A percentile compares a stretch with the other conserved stretches of the same genome.
Evolutionary conservation across 179 eudicot genomes (phyloP).

Genomic region (Silene noctiflora): DNA sequence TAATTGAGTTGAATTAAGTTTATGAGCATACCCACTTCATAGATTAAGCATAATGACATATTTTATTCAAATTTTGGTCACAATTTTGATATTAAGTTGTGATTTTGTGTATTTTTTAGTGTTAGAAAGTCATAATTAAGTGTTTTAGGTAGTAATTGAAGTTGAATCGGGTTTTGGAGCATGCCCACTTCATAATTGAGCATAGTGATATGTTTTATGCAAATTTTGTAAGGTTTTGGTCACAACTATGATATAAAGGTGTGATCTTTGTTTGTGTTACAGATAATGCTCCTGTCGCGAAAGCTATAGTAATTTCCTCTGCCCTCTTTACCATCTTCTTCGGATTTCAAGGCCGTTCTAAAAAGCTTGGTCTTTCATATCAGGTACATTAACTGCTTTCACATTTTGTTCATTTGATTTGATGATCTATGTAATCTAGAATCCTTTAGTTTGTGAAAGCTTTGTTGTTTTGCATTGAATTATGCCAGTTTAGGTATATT

Average conservation of each 20-base stretch:
- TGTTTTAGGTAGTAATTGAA: not conserved
- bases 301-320: constrained; percentile 59
- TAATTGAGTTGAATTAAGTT: constrained; percentile 1
- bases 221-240: not conserved
- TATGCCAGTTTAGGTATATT: not conserved
- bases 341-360: constrained; percentile 72
- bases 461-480: not conserved
- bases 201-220: not conserved
- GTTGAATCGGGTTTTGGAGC: not conserved
- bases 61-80: not conserved
- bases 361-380: constrained; percentile 67
- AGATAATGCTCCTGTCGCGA: constrained; percentile 93
- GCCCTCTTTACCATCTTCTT: constrained; percentile 71
- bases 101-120: not conserved
- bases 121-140: not conserved
- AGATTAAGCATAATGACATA: not conserved
- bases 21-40: not conserved
- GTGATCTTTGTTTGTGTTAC: constrained; percentile 18
- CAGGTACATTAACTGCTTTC: constrained; percentile 42
- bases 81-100: not conserved
- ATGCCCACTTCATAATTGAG: not conserved
- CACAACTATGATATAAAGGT: not conserved
- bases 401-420: too few species aligned
- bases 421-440: not conserved
- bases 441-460: not conserved